These are phyloP conservation scores for Tetrapyrgos nigripes DNA, from an alignment of 1,284 basidiomycete genomes.

Conservation along the genomic window DNA sequence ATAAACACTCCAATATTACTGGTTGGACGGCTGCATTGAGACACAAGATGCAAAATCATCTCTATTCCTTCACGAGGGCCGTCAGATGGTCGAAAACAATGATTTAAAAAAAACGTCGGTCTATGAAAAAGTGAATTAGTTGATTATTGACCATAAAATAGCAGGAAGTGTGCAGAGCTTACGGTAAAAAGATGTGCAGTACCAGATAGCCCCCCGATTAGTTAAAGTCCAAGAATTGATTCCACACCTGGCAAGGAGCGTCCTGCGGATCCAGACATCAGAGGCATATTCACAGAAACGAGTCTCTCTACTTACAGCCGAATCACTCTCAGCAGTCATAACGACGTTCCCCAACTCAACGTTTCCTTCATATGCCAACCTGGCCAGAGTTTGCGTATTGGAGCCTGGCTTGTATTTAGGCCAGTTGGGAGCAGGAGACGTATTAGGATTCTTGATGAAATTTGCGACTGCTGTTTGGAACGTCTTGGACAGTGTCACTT, in stretches of 20 bases:
- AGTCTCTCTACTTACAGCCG: slow-evolving; percentile 2
- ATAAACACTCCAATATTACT: too few relatives aligned
- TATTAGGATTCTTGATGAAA: slow-evolving; percentile 23
- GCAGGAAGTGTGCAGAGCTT: too few relatives aligned
- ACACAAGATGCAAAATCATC: too few relatives aligned
- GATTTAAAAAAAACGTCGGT: not conserved
- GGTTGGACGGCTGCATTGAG: too few relatives aligned
- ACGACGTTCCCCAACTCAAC: slow-evolving; percentile 17
- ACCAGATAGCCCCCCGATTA: not conserved
- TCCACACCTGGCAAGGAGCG: not conserved
- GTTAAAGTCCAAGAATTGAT: not conserved
- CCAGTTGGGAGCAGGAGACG: slow-evolving; percentile 24
- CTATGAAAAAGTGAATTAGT: not conserved
- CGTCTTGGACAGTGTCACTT: slow-evolving; percentile 20
- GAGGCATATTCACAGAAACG: not conserved
- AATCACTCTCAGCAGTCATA: not conserved
- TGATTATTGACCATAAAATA: not conserved
- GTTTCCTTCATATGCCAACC: slow-evolving; percentile 22
- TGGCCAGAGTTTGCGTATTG: slow-evolving; percentile 18
- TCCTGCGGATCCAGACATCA: not conserved
- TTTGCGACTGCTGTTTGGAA: slow-evolving; percentile 23
- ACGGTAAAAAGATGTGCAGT: too few relatives aligned
- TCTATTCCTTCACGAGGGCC: too few relatives aligned
- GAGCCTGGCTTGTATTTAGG: slow-evolving; percentile 10
- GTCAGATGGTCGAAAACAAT: too few relatives aligned